Base-by-base conservation (phyloP, 495 filamentous ascomycete genomes). In the Penicillium ucsense region DNA sequence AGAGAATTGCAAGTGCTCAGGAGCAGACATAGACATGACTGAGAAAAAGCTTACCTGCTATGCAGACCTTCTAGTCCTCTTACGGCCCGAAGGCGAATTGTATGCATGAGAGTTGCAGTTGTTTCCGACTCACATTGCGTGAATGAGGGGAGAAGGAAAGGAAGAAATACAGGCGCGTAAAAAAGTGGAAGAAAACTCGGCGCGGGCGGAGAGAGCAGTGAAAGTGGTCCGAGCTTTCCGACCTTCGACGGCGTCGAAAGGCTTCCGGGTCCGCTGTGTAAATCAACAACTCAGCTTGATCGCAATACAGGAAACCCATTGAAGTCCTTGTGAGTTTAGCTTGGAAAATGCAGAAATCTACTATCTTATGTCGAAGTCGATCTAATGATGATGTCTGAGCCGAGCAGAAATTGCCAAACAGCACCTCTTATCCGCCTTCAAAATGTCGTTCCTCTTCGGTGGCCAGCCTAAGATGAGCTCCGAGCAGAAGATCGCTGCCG, bases 381-480 rank as follows among this genome's bases (percentile, higher is more conserved):
- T 20, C 20, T 20, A 20, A 20, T 20, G 20, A 20, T 20, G 20
- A 20, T 20, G 20, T 2, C 20, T 20, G 20, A 20, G 20, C 20
- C 2, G 20, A 20, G 20, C 20, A 20, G 20, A 20, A 20, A 20
- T 20, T 20, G 20, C 36, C 36, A 38, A 11, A 38, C 4, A 27
- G 10, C 6, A 6, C 8, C 41, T n/a, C 6, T 20, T 29, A 34
- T 31, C 37, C 10, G 40, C 37, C 51, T 47, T 56, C 67, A 92
- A 56, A 43, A 94, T 97, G 91, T 96, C 89, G 54, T 94, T 95
- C 77, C 85, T 98, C 58, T 84, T 96, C 68, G 88, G 89, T 67
- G 77, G 82, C 54, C 67, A 75, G 41, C 85, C 89, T 45, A 88
- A 95, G 70, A 86, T 88, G 62, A 83, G 88, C 57, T 95, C 88